phyloP scores from a whole-genome alignment of 148 eudicot genomes.

The Heliamphora exappendiculata region DNA sequence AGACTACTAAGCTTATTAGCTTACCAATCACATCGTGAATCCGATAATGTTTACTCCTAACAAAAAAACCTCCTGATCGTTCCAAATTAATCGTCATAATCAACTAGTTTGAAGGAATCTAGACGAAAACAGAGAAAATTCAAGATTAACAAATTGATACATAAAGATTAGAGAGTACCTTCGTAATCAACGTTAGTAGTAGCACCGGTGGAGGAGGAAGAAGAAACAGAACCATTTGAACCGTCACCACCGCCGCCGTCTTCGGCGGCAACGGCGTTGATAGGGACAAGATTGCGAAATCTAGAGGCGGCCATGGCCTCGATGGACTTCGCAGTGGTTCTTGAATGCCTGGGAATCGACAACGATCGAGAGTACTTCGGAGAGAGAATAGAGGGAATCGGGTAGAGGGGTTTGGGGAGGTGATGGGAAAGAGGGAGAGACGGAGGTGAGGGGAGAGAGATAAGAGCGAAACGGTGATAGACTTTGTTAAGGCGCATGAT shows the following conservation, averaged over 20 bases:
- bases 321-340: constrained; percentile 14
- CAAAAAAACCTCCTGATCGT: not conserved
- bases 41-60: not conserved
- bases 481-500: constrained; percentile 67
- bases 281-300: constrained; percentile 41
- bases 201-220: constrained; percentile 11
- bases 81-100: not conserved
- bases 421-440: constrained; percentile 3
- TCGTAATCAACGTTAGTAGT: constrained; percentile 16
- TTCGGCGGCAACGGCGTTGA: constrained; percentile 42
- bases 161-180: constrained; percentile 20
- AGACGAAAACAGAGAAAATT: too few species aligned
- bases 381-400: constrained; percentile 21
- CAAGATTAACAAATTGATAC: not conserved
- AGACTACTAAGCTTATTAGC: too few species aligned
- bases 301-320: constrained; percentile 30
- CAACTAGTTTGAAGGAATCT: not conserved
- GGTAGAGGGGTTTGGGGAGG: not conserved
- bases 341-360: constrained; percentile 7
- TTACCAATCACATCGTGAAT: not conserved
- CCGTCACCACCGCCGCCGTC: constrained; percentile 17
- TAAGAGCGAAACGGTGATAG: constrained; percentile 52
- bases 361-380: constrained; percentile 12
- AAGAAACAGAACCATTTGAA: constrained; percentile 35
- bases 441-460: constrained; percentile 24